These are phyloP conservation scores for Pseudovirgaria hyperparasitica DNA, from an alignment of 2,329 filamentous ascomycete genomes.

Conservation along the genomic window DNA sequence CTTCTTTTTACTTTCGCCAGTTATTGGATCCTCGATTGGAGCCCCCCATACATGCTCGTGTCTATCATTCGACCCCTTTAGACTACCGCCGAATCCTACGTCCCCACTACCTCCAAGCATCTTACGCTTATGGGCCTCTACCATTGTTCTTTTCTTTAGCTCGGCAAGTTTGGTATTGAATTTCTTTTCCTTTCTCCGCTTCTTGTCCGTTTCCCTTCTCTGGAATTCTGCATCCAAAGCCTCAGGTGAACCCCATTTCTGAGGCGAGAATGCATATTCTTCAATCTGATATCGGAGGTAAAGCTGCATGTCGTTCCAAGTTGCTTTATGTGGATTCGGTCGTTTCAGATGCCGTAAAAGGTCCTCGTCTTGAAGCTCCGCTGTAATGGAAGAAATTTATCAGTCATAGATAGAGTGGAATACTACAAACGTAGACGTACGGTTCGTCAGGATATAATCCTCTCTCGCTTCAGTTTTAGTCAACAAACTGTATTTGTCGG, in stretches of 20 bases:
- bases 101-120: slow-evolving; percentile 26
- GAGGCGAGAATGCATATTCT: slow-evolving; percentile 68
- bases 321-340: slow-evolving; percentile 89
- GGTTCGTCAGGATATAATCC: slow-evolving; percentile 89
- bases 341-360: slow-evolving; percentile 76
- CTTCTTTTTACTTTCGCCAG: slow-evolving; percentile 67
- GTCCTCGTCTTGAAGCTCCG: slow-evolving; percentile 79
- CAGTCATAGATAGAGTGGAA: neutral
- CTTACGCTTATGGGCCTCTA: slow-evolving; percentile 68
- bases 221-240: slow-evolving; percentile 82
- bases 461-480: slow-evolving; percentile 95
- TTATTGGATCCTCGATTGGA: slow-evolving; percentile 44
- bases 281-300: slow-evolving; percentile 91
- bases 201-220: slow-evolving; percentile 64
- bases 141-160: slow-evolving; percentile 82
- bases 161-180: slow-evolving; percentile 83
- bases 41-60: slow-evolving; percentile 84
- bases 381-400: slow-evolving; percentile 26
- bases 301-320: slow-evolving; percentile 98
- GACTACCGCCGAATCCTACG: slow-evolving; percentile 59
- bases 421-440: slow-evolving; percentile 35
- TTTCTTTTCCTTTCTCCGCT: slow-evolving; percentile 76
- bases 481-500: slow-evolving; percentile 87
- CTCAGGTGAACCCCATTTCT: slow-evolving; percentile 84
- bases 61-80: slow-evolving; percentile 48